Percentiles rank a stretch among this genome's conserved stretches.
phyloP scores from a whole-genome alignment of 495 filamentous ascomycete species.

The Penicillium mononematosum region DNA sequence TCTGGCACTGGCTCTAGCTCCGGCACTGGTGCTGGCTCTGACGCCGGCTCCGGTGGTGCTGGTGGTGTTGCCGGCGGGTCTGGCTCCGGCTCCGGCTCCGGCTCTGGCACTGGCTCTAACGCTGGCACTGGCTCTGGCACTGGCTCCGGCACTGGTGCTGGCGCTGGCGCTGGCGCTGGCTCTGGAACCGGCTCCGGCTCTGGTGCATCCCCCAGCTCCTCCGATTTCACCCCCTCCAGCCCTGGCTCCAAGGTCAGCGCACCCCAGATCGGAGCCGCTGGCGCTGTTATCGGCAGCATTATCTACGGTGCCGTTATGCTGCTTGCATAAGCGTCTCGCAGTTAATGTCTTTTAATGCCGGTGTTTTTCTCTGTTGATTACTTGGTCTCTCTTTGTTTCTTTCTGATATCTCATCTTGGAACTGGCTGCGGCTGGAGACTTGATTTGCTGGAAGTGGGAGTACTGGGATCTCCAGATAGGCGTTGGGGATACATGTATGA shows the following conservation, averaged over 20 bases:
- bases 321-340: constrained; percentile 26
- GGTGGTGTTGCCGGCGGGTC: not conserved
- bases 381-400: not conserved
- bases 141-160: not conserved
- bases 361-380: constrained; percentile 12
- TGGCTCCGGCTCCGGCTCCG: not conserved
- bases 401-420: not conserved
- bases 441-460: not conserved
- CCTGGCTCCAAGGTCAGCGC: constrained; percentile 33
- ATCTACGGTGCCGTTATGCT: constrained; percentile 30
- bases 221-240: constrained; percentile 28
- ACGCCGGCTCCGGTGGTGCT: not conserved
- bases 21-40: not conserved
- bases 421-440: not conserved
- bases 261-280: constrained; percentile 26
- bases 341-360: constrained; percentile 12
- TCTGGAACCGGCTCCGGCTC: not conserved
- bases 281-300: constrained; percentile 30
- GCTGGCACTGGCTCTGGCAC: constrained; percentile 2
- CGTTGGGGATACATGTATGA: constrained; percentile 12
- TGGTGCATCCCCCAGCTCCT: constrained; percentile 20
- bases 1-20: not conserved
- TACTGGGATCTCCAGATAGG: constrained; percentile 9
- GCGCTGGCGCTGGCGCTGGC: not conserved
- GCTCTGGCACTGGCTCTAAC: constrained; percentile 5